Base-by-base conservation (phyloP, 1,284 basidiomycete genomes). In the Tylopilus sp. region DNA sequence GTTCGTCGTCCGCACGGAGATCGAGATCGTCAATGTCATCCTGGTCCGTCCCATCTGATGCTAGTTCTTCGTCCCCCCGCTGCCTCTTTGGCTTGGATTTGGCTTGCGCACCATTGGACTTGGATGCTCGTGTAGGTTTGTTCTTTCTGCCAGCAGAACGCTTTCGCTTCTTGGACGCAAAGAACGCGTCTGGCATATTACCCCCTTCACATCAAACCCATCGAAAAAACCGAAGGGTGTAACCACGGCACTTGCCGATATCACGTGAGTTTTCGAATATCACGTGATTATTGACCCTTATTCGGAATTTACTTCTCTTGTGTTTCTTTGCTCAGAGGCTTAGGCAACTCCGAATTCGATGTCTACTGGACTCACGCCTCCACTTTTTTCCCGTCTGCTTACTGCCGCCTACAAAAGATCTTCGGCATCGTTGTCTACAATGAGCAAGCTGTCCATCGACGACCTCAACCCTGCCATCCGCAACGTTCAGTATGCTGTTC, bases 401-500 rank as follows among this genome's bases (percentile, higher is more conserved):
- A 10, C 36, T 28, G 29, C 39, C 44, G 25, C 44, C 26, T 40
- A 12, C 13, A 52, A 36, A 25, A 43, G 34, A 48, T 44, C 31
- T 9, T 43, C 48, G 8, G 1, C 43, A 33, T 51, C 55, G 16
- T 12, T 46, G 28, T 55, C 48, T 55, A 57, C 45, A 2, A 78
- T 89, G 85, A 77, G 74, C 54, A 71, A 73, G 28, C 77, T 89
- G 57, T 78, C 82, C 36, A 55, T 76, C 53, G 74, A 81, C 54
- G 73, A 77, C 37, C 78, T 92, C 71, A 99, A 98, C 73, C 92
- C 89, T 2, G 77, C 87, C 52, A 79, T 97, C 47, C 77, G 84
- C 61, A 84, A 91, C 44, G 96, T 97, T 51, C 83, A 97, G 70
- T 99, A 99, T 67, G 96, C 96, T 52, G 97, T 99, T 28, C 90